Percentiles rank a stretch among this genome's conserved stretches.
These are phyloP conservation scores for Lepiota venenata DNA, from an alignment of 768 basidiomycete species.

Conservation along the genomic window DNA sequence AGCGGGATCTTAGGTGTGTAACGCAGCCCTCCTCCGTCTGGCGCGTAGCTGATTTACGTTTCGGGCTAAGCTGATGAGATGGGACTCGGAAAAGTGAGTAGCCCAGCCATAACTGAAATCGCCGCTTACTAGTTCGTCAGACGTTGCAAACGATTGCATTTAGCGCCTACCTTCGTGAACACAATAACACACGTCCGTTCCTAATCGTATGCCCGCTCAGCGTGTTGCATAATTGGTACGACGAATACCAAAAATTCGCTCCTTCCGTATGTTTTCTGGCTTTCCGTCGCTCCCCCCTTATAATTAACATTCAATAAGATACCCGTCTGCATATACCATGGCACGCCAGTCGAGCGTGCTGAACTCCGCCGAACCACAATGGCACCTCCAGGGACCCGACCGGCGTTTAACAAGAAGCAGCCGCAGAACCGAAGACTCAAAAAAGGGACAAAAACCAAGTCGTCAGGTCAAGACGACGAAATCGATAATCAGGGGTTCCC, in stretches of 20 bases:
- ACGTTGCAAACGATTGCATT: constrained; percentile 96
- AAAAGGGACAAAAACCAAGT: constrained; percentile 14
- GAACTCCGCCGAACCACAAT: constrained; percentile 69
- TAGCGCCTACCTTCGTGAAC: constrained; percentile 81
- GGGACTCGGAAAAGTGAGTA: constrained; percentile 80
- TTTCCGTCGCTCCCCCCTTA: not conserved
- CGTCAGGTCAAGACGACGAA: constrained; percentile 18
- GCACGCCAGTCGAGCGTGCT: constrained; percentile 75
- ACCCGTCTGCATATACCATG: constrained; percentile 90
- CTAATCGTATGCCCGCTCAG: constrained; percentile 92
- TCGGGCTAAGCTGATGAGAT: constrained; percentile 77
- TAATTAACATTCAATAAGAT: constrained; percentile 44
- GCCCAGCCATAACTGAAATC: not conserved
- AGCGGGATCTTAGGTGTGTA: constrained; percentile 70
- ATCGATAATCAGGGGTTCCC: constrained; percentile 47
- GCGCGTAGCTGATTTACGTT: not conserved
- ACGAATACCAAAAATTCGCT: constrained; percentile 83
- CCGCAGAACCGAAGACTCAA: constrained; percentile 12
- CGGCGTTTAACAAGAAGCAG: constrained; percentile 8
- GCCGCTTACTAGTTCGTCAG: constrained; percentile 32
- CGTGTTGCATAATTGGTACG: constrained; percentile 88
- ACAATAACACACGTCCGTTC: constrained; percentile 68
- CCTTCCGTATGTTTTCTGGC: constrained; percentile 42
- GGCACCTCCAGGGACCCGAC: constrained; percentile 24
- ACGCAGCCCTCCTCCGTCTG: not conserved